These are phyloP conservation scores for Zymoseptoria passerinii DNA, from an alignment of 2,329 filamentous ascomycete species.

Conservation along the genomic window DNA sequence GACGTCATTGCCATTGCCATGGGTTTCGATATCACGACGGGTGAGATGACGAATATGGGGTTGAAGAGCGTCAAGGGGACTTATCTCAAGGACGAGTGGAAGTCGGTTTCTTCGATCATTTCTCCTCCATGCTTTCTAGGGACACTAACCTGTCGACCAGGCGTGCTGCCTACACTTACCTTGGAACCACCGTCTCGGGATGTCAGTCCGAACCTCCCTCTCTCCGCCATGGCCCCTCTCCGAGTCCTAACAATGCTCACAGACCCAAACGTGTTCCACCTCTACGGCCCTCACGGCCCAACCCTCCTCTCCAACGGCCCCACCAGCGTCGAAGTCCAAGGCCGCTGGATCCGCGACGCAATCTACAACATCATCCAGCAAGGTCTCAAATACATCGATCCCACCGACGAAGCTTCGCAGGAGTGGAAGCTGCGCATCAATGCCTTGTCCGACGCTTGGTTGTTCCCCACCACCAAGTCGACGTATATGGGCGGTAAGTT, in stretches of 20 bases:
- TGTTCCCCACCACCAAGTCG: conserved; percentile 26
- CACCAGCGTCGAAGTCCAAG: conserved; percentile 34
- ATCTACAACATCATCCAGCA: conserved; percentile 21
- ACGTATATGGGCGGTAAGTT: conserved; percentile 13
- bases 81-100: conserved; percentile 33
- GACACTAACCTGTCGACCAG: conserved; percentile 6
- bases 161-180: conserved; percentile 33
- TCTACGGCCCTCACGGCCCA: conserved; percentile 38
- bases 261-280: conserved; percentile 18
- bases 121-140: not conserved
- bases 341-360: conserved; percentile 30
- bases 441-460: conserved; percentile 18
- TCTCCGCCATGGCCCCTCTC: not conserved
- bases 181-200: conserved; percentile 35
- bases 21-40: conserved; percentile 37
- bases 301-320: conserved; percentile 37
- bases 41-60: conserved; percentile 37
- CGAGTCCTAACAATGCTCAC: not conserved
- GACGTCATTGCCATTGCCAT: conserved; percentile 40
- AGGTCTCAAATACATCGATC: conserved; percentile 21
- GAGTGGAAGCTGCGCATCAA: conserved; percentile 27
- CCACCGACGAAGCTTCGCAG: conserved; percentile 23
- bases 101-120: conserved; percentile 14
- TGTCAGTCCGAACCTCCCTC: conserved; percentile 26
- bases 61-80: conserved; percentile 31